phyloP scores from a whole-genome alignment of 176 grass and related monocot genomes.

The Hsuehochloa calcarea region DNA sequence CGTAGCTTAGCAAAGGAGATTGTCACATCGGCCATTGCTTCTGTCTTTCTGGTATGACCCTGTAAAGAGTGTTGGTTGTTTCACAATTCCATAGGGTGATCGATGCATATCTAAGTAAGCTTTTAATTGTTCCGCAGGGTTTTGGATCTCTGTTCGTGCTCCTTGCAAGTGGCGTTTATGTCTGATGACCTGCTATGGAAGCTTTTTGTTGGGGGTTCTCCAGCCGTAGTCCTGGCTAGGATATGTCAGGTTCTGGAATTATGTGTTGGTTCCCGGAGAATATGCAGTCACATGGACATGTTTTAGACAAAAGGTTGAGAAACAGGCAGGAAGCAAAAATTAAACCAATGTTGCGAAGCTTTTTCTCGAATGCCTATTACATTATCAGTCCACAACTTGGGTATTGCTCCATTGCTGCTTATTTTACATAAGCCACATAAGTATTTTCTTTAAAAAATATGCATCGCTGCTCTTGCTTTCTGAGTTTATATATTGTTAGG shows the following conservation, averaged over 20 bases:
- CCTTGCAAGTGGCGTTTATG: slow-evolving; percentile 87
- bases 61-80: neutral
- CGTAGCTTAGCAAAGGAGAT: slow-evolving; percentile 84
- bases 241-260: neutral
- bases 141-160: slow-evolving; percentile 95
- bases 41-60: slow-evolving; percentile 64
- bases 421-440: no score
- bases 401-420: neutral
- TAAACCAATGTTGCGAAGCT: no score
- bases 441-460: neutral
- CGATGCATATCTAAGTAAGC: slow-evolving; percentile 8
- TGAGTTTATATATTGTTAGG: neutral
- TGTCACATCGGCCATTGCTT: slow-evolving; percentile 50
- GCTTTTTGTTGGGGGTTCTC: neutral
- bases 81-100: neutral
- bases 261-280: neutral
- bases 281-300: no score
- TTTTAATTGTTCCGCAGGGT: slow-evolving; percentile 41
- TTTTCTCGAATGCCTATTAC: neutral
- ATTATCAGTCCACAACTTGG: neutral
- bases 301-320: no score
- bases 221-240: neutral
- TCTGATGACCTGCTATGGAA: slow-evolving; percentile 41
- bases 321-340: no score
- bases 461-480: neutral